These are phyloP conservation scores for Bretschneidera sinensis DNA, from an alignment of 345 rosid species.

Conservation along the genomic window DNA sequence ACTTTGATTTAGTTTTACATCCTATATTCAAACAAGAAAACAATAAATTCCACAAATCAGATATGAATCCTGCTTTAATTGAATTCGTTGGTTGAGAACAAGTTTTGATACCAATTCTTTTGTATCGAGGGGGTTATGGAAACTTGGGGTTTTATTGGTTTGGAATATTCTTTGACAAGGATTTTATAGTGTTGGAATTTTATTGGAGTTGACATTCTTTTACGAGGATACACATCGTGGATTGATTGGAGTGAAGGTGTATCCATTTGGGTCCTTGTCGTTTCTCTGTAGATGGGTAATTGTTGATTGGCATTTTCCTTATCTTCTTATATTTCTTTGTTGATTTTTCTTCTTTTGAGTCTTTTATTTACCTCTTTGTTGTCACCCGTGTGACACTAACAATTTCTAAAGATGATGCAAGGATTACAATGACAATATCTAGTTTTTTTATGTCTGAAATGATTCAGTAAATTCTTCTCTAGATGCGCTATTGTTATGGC, in stretches of 20 bases:
- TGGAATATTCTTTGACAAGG: not conserved
- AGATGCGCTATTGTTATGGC: not conserved
- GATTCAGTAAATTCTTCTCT: not conserved
- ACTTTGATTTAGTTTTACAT: too few species aligned
- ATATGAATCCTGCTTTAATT: conserved; percentile 30
- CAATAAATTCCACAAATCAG: too few species aligned
- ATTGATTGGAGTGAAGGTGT: not conserved
- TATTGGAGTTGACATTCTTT: conserved; percentile 13
- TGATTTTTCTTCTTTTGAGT: not conserved
- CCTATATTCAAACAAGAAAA: too few species aligned
- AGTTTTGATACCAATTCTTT: conserved; percentile 9
- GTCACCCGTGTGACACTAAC: conserved; percentile 12
- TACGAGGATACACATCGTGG: not conserved
- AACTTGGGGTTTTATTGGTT: conserved; percentile 9
- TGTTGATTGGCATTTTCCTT: conserved; percentile 17
- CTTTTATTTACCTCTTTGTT: not conserved
- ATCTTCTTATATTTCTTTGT: conserved; percentile 2
- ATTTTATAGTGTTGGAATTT: not conserved
- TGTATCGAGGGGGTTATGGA: not conserved
- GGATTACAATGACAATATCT: conserved; percentile 12
- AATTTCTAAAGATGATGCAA: conserved; percentile 1
- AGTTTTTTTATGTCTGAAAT: not conserved
- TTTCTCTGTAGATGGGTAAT: conserved; percentile 36
- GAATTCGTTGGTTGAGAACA: conserved; percentile 4
- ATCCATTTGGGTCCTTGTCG: not conserved